Base-by-base conservation (phyloP, 352 stramenopile species). In the Pythium periplocum region DNA sequence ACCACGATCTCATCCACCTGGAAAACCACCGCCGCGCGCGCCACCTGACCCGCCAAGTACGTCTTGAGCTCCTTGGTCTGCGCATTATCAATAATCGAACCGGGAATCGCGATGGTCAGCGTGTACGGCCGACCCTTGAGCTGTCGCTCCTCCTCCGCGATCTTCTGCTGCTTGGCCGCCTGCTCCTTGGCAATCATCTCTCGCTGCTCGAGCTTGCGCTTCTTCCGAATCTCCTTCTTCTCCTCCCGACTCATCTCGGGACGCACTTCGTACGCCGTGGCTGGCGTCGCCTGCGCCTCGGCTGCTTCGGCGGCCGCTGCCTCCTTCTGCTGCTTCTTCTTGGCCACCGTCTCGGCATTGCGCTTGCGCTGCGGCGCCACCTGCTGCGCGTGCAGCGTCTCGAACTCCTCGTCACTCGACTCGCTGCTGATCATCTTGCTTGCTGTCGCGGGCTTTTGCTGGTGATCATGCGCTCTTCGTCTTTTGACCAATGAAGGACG, bases 1-100 rank as follows among this genome's bases (percentile, higher is more conserved):
- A 99, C 94, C 10, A 99, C 75, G 61, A 99, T 93, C 77, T 99
- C 97, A 66, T 99, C 97, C 6, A 99, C 90, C 62, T 98, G 86
- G 76, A 98, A 99, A 59, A 99, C 97, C 30, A 94, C 91, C 1
- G 93, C 94, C 0, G 97, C 96, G 35, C 97, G 92, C 40, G 96
- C 96, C 51, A 99, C 97, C 70, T 98, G 93, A 31, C 96, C 96
- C 0, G 85, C 95, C 43, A 99, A 62, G 51, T 98, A 95, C 35
- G 97, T 99, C 69, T 96, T 94, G 11, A 99, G 82, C 69, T 99
- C 96, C 59, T 90, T 93, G 39, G 92, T 98, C 73, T 99, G 96
- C 37, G 94, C 96, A 67, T 99, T 99, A 59, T 97, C 94, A 9
- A 99, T 70, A 35, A 99, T 94, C 41, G 88, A 98, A 37, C 96